A percentile compares a stretch with the other conserved stretches of the same genome.
phyloP scores from a whole-genome alignment of 202 grass and related monocot genomes.

The Setaria viridis region DNA sequence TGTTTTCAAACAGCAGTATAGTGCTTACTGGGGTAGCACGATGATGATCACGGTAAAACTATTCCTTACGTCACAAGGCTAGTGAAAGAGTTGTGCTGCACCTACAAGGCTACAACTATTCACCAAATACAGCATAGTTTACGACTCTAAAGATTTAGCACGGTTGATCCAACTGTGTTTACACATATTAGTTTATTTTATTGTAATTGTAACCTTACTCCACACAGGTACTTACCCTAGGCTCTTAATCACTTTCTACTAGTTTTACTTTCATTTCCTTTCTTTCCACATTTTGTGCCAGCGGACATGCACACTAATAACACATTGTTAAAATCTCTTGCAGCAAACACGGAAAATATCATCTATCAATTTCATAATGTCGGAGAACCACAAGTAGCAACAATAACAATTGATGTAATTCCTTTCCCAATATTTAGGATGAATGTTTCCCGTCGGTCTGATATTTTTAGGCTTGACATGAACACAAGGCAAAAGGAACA shows the following conservation, averaged over 20 bases:
- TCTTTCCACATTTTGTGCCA: background rate
- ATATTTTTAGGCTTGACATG: constrained; percentile 28
- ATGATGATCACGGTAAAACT: background rate
- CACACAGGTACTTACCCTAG: background rate
- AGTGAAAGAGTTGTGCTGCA: background rate
- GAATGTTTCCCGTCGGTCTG: constrained; percentile 2
- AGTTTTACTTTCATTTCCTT: background rate
- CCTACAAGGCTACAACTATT: background rate
- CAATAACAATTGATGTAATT: constrained; percentile 1
- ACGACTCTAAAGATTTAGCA: background rate
- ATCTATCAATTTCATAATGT: constrained; percentile 8
- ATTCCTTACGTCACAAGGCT: background rate
- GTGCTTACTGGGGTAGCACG: background rate
- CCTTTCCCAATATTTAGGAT: background rate
- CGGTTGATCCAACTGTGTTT: background rate
- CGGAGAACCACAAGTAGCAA: background rate
- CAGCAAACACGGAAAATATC: background rate
- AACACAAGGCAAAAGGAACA: constrained; percentile 10
- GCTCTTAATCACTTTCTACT: background rate
- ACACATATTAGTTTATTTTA: background rate
- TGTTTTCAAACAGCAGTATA: background rate
- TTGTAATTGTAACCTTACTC: too few species aligned
- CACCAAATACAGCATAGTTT: background rate
- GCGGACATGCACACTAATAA: background rate
- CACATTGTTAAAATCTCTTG: background rate